A percentile compares a stretch with the other conserved stretches of the same genome.
Conservation (phyloP, 306 rosid species). For the Rosa lucieae region DNA sequence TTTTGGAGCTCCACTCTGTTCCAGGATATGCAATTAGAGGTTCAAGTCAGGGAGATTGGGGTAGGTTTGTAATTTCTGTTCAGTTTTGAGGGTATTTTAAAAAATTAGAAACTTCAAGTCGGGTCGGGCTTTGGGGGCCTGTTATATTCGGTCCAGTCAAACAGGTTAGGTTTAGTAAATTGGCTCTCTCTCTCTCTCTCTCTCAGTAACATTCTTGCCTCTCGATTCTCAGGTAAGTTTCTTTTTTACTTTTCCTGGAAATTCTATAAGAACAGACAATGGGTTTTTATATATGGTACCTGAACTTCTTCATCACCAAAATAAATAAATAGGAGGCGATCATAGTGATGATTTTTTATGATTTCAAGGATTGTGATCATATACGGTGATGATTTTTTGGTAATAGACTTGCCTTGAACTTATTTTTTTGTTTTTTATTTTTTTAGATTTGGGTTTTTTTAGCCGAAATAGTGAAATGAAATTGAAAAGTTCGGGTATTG, state of each 20-base stretch:
- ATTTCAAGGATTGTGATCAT: too few species aligned
- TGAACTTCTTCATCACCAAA: too few species aligned
- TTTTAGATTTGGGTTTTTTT: too few species aligned
- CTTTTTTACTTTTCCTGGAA: neutral
- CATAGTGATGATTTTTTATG: too few species aligned
- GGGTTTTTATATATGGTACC: too few species aligned
- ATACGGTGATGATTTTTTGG: too few species aligned
- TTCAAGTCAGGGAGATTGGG: neutral
- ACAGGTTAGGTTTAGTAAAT: neutral
- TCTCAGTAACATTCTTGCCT: neutral
- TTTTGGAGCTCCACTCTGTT: neutral
- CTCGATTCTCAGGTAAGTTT: neutral
- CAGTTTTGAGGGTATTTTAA: neutral
- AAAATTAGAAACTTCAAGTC: too few species aligned
- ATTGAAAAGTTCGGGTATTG: too few species aligned
- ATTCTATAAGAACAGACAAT: neutral
- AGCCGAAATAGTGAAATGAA: too few species aligned
- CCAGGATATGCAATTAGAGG: neutral
- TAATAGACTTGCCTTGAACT: too few species aligned
- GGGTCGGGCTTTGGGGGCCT: neutral
- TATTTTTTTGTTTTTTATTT: too few species aligned
- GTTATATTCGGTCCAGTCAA: neutral
- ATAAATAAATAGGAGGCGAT: too few species aligned
- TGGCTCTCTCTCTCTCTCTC: neutral
- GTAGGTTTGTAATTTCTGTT: neutral